Conservation (phyloP, 2,329 filamentous ascomycete genomes). For the Fusarium sororula region DNA sequence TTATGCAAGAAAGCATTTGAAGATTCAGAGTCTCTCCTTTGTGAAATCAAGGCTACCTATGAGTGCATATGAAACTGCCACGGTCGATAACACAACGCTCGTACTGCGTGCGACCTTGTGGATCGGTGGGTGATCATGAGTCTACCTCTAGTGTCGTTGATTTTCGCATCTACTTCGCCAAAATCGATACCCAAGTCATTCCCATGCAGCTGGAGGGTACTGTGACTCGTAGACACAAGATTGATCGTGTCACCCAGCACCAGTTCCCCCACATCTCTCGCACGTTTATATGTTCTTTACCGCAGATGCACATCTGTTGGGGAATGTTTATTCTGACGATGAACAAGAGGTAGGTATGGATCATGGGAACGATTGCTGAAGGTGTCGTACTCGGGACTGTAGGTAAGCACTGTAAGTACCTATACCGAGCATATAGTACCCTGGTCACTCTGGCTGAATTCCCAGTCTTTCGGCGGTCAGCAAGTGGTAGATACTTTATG, state of each 20-base stretch:
- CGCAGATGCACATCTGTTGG: not conserved
- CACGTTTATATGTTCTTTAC: not conserved
- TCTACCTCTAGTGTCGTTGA: not conserved
- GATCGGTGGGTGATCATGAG: conserved; percentile 8
- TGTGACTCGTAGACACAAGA: conserved; percentile 13
- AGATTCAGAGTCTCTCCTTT: not conserved
- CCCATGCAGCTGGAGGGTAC: not conserved
- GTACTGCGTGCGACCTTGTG: conserved; percentile 19
- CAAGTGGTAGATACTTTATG: not conserved
- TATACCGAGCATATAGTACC: not conserved
- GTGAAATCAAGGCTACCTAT: not conserved
- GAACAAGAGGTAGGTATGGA: not conserved
- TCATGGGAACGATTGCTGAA: not conserved
- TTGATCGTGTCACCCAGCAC: conserved; percentile 19
- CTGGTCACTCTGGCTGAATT: not conserved
- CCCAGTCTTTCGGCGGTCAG: not conserved
- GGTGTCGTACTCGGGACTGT: conserved; percentile 12
- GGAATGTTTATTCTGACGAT: not conserved
- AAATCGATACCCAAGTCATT: not conserved
- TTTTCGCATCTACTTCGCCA: not conserved
- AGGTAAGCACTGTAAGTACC: not conserved
- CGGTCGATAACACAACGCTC: conserved; percentile 9
- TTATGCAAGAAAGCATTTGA: not conserved
- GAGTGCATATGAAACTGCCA: not conserved
- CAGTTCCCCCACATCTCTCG: not conserved